Evolutionary conservation across 305 asterid genomes (phyloP).

Genomic region (Plantago coronopus): DNA sequence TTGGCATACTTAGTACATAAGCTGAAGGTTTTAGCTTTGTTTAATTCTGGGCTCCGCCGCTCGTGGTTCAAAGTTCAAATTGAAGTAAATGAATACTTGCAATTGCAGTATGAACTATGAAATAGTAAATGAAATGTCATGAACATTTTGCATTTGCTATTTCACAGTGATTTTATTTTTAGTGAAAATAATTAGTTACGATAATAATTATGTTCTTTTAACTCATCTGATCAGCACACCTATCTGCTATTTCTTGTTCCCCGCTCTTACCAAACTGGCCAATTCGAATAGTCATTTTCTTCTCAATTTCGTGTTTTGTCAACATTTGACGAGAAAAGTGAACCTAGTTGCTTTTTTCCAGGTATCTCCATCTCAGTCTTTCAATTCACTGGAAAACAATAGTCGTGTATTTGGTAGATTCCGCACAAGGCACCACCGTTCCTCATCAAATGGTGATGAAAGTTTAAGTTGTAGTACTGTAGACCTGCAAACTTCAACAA

Average conservation of each 20-base stretch:
- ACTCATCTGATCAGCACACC: conserved; percentile 11
- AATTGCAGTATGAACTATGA: neutral
- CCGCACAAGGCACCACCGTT: conserved; percentile 60
- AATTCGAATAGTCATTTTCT: conserved; percentile 12
- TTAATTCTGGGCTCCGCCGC: conserved; percentile 3
- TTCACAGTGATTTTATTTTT: too few relatives aligned
- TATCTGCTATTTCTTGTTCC: conserved; percentile 17
- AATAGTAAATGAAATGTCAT: neutral
- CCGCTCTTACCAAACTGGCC: neutral
- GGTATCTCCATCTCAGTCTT: conserved; percentile 64
- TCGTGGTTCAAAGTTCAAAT: neutral
- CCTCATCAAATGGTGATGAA: conserved; percentile 57
- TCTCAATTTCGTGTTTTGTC: conserved; percentile 13
- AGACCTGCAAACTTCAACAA: conserved; percentile 86
- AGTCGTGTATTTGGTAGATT: conserved; percentile 83
- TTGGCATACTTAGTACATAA: neutral
- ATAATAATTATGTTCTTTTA: conserved; percentile 11
- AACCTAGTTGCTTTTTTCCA: conserved; percentile 37
- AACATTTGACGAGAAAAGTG: conserved; percentile 15
- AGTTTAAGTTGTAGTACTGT: conserved; percentile 69
- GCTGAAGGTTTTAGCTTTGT: neutral
- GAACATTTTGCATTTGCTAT: neutral
- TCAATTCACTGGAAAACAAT: conserved; percentile 54
- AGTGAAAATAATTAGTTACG: too few relatives aligned
- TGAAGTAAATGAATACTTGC: conserved; percentile 11